Conservation (phyloP, 768 basidiomycete genomes). For the Arthromyces matolae region DNA sequence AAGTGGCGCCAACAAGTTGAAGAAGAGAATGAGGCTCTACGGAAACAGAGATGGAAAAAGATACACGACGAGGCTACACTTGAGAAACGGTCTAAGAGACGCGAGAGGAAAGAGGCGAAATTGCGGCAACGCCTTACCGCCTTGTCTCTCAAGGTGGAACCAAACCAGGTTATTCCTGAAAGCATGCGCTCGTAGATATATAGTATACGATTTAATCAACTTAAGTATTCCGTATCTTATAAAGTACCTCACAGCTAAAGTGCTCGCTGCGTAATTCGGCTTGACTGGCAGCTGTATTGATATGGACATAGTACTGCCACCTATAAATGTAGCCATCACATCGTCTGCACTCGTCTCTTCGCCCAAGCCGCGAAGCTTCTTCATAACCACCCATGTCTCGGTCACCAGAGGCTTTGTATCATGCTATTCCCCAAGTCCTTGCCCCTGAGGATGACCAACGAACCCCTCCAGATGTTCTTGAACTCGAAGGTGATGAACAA, state of each 20-base stretch:
- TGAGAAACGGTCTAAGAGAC: slow-evolving; percentile 53
- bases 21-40: slow-evolving; percentile 54
- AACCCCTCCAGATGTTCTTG: slow-evolving; percentile 18
- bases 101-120: slow-evolving; percentile 49
- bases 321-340: slow-evolving; percentile 5
- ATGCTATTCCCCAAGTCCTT: slow-evolving; percentile 38
- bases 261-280: too few species aligned
- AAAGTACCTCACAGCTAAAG: too few species aligned
- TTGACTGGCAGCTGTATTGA: too few species aligned
- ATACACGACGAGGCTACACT: slow-evolving; percentile 45
- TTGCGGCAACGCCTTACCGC: slow-evolving; percentile 54
- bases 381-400: slow-evolving; percentile 23
- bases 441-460: slow-evolving; percentile 26
- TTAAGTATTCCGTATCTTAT: background rate
- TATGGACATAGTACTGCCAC: too few species aligned
- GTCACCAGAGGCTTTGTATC: slow-evolving; percentile 39
- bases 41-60: slow-evolving; percentile 56
- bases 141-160: slow-evolving; percentile 47
- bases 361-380: too few species aligned
- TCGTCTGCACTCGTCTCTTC: too few species aligned
- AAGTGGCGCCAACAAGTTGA: slow-evolving; percentile 64
- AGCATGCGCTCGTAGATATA: slow-evolving; percentile 15
- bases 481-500: slow-evolving; percentile 31
- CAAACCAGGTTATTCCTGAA: slow-evolving; percentile 58
- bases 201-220: background rate